A percentile compares a stretch with the other conserved stretches of the same genome.
These are phyloP conservation scores for Ascochyta koolunga DNA, from an alignment of 2,329 filamentous ascomycete species.

Conservation along the genomic window DNA sequence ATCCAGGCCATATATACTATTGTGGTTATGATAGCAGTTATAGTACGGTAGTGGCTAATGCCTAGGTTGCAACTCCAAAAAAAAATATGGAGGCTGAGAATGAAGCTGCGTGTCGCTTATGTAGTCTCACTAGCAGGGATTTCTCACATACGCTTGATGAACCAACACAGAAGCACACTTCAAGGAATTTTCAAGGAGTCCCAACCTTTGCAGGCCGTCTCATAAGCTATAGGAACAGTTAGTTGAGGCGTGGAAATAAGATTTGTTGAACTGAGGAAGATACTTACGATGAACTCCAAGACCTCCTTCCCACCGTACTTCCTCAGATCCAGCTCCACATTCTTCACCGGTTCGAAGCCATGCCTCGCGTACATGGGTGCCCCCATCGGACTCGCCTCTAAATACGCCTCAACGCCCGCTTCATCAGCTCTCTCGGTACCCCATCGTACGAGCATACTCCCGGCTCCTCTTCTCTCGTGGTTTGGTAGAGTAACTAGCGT, in stretches of 20 bases:
- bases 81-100: too few relatives aligned
- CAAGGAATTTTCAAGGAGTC: background rate
- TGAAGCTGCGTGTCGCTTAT: too few relatives aligned
- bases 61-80: too few relatives aligned
- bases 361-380: slow-evolving; percentile 41
- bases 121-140: too few relatives aligned
- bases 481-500: slow-evolving; percentile 39
- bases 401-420: slow-evolving; percentile 36
- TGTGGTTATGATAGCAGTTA: too few relatives aligned
- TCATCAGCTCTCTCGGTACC: slow-evolving; percentile 42
- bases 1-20: too few relatives aligned
- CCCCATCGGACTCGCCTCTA: slow-evolving; percentile 44
- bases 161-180: background rate
- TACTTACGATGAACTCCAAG: slow-evolving; percentile 39
- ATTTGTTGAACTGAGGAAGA: background rate
- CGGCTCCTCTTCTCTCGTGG: slow-evolving; percentile 42
- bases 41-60: too few relatives aligned
- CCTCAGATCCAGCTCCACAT: slow-evolving; percentile 39
- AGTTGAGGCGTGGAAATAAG: background rate
- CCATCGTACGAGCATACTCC: slow-evolving; percentile 41
- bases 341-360: slow-evolving; percentile 37
- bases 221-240: slow-evolving; percentile 20
- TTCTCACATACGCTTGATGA: background rate
- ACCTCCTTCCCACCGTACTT: slow-evolving; percentile 35
- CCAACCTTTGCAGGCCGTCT: slow-evolving; percentile 15